phyloP scores from a whole-genome alignment of 2,329 filamentous ascomycete species.

The Fusarium sp. region DNA sequence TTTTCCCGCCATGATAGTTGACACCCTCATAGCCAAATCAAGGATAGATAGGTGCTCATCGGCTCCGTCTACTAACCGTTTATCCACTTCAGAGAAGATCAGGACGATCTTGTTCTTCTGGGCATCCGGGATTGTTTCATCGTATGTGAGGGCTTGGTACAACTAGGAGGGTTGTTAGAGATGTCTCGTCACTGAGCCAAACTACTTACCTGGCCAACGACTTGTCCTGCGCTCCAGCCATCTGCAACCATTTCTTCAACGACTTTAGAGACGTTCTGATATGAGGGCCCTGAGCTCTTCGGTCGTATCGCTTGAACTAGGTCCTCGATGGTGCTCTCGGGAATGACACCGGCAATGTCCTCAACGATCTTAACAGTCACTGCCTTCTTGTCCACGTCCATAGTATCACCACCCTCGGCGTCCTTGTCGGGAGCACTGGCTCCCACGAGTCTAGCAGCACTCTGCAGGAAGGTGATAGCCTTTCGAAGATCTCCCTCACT shows the following conservation, averaged over 20 bases:
- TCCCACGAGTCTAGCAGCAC: constrained; percentile 88
- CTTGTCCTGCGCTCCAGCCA: constrained; percentile 94
- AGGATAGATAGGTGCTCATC: constrained; percentile 95
- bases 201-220: constrained; percentile 76
- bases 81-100: constrained; percentile 93
- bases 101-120: constrained; percentile 93
- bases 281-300: constrained; percentile 70
- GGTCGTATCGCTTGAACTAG: constrained; percentile 83
- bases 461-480: constrained; percentile 96
- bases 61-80: constrained; percentile 91
- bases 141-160: constrained; percentile 84
- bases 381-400: constrained; percentile 67
- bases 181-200: not conserved
- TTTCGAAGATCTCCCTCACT: constrained; percentile 95
- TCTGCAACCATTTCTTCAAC: constrained; percentile 94
- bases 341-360: constrained; percentile 96
- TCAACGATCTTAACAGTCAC: constrained; percentile 86
- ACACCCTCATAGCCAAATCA: constrained; percentile 85
- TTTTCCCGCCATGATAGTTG: constrained; percentile 71
- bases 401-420: constrained; percentile 66
- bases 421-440: constrained; percentile 64
- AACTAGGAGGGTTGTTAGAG: constrained; percentile 60
- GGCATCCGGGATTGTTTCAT: constrained; percentile 83
- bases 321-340: constrained; percentile 74
- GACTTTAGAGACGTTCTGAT: constrained; percentile 78